Evolutionary conservation across 306 rosid genomes (phyloP), one percentile per base, ranked within the genome.

Genomic region (Vigna mungo): DNA sequence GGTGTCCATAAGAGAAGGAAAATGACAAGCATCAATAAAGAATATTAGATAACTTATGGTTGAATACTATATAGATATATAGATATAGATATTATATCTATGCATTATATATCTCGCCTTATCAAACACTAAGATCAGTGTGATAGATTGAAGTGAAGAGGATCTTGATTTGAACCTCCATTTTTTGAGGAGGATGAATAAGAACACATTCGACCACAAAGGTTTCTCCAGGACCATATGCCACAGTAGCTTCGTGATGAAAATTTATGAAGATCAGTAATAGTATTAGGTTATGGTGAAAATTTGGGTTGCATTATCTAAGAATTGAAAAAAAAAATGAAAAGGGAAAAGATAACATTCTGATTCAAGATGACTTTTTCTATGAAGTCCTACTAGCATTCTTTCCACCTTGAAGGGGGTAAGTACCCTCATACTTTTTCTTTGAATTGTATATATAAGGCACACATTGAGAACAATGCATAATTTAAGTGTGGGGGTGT

Each of bases 121-220:
- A 58, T 96, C 98, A 93, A 67, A 88, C 92, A 32, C 87, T 63
- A 62, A n/a, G n/a, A n/a, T n/a, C n/a, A 91, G 90, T 86, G 46
- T 91, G 96, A 41, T 96, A 94, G 52, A 94, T 85, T 0, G 98
- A 90, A 71, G 96, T 85, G 88, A 72, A 89, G 71, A 87, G 93
- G 70, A 94, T 89, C 82, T 84, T 91, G 80, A 94, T 78, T 68
- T 97, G 88, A 56, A 94, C 96, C 75, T 94, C 98, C 91, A 81
- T 62, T 74, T 87, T 89, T 47, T 85, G 86, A 0, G 98, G 98
- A 21, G 97, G 96, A 3, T 86, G 84, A 1, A 94, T 97, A n/a
- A 27, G 76, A 69, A 94, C 76, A 70, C 84, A 62, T 71, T 94
- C 93, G 34, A 92, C 32, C 17, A 92, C 88, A 0, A 94, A 83